phyloP scores from a whole-genome alignment of 257 asterid genomes.

The Osmanthus fragrans region DNA sequence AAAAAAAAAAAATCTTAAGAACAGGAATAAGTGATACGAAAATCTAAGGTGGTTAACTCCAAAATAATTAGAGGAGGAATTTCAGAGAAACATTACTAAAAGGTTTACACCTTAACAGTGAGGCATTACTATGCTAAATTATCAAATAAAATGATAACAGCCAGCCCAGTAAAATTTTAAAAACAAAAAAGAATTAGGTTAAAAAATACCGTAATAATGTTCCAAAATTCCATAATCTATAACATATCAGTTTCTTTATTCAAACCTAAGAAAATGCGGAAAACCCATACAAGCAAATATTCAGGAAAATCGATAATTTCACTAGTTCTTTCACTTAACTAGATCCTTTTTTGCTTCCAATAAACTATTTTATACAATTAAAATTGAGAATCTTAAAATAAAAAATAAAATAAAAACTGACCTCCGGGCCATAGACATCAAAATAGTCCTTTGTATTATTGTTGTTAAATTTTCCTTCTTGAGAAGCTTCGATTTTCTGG shows the following conservation, averaged over 20 bases:
- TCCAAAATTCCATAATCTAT: background rate
- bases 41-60: background rate
- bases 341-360: background rate
- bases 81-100: background rate
- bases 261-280: background rate
- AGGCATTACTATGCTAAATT: background rate
- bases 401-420: conserved; percentile 13
- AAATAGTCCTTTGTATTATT: conserved; percentile 46
- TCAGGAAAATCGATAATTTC: background rate
- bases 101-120: background rate
- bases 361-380: background rate
- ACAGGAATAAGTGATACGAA: background rate
- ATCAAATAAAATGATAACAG: background rate
- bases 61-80: background rate
- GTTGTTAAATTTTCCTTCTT: conserved; percentile 36
- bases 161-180: too few relatives aligned
- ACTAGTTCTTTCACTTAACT: background rate
- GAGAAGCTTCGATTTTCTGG: conserved; percentile 29
- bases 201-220: background rate
- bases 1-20: background rate
- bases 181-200: background rate
- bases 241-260: conserved; percentile 2
- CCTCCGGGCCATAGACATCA: conserved; percentile 89
- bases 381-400: conserved; percentile 1
- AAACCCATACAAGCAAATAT: background rate